phyloP scores from a whole-genome alignment of 2,329 filamentous ascomycete species.

The Alternaria arborescens region DNA sequence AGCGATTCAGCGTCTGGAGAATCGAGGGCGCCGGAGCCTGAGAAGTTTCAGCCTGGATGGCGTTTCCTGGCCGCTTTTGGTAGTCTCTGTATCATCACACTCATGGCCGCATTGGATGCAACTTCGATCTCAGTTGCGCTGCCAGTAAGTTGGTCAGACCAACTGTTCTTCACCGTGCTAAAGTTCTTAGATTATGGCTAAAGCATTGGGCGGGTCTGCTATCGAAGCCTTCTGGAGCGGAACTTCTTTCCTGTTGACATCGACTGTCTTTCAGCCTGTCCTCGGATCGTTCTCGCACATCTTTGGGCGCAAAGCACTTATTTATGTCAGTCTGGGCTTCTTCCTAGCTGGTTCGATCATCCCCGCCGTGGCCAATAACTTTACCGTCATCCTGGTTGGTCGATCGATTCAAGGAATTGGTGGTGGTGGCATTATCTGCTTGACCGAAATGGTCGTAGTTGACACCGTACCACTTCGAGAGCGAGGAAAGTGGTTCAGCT shows the following conservation, averaged over 20 bases:
- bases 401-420: conserved; percentile 53
- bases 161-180: neutral
- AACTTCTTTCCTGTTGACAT: conserved; percentile 52
- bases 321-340: conserved; percentile 47
- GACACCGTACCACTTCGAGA: conserved; percentile 57
- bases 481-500: conserved; percentile 54
- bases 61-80: conserved; percentile 45
- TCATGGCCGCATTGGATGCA: conserved; percentile 72
- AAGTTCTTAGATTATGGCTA: conserved; percentile 48
- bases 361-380: conserved; percentile 49
- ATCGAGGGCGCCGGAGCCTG: conserved; percentile 14
- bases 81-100: conserved; percentile 63
- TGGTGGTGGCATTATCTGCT: conserved; percentile 52
- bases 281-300: conserved; percentile 52
- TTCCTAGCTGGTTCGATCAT: conserved; percentile 51
- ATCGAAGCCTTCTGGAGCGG: conserved; percentile 56
- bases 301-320: conserved; percentile 52
- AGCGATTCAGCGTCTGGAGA: conserved; percentile 21
- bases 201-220: conserved; percentile 45
- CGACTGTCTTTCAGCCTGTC: conserved; percentile 53
- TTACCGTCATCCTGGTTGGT: conserved; percentile 50
- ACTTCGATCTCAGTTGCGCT: conserved; percentile 71
- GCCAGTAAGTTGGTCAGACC: conserved; percentile 34
- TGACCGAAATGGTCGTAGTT: conserved; percentile 57
- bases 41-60: conserved; percentile 44